phyloP scores from a whole-genome alignment of 805 yeast genomes.

The Cyberlindnera misumaiensis region DNA sequence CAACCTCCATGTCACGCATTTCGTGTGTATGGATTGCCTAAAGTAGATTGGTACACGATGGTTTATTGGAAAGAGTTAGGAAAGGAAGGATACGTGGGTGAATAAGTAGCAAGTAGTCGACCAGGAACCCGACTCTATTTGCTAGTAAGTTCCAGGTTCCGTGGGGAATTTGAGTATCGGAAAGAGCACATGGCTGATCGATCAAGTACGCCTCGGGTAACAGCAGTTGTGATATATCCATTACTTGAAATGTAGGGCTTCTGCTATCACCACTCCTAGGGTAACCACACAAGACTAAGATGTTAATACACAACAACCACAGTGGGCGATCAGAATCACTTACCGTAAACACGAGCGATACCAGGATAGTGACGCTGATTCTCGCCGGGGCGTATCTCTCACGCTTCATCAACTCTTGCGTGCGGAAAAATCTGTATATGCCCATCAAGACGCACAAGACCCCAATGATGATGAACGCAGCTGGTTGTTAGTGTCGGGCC shows the following conservation, averaged over 20 bases:
- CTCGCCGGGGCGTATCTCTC: conserved; percentile 50
- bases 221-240: neutral
- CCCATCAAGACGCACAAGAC: conserved; percentile 43
- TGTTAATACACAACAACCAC: neutral
- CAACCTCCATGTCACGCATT: no score
- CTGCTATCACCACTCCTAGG: neutral
- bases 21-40: no score
- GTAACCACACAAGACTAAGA: neutral
- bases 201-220: no score
- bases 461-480: conserved; percentile 40
- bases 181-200: no score
- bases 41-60: no score
- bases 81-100: no score
- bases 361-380: conserved; percentile 31
- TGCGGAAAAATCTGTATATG: conserved; percentile 40
- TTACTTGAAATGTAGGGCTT: neutral
- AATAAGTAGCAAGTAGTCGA: no score
- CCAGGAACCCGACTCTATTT: no score
- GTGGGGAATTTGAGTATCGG: no score
- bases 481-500: neutral
- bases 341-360: conserved; percentile 30
- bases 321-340: conserved; percentile 13
- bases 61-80: no score
- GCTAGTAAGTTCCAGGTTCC: no score
- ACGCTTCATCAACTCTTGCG: conserved; percentile 40